Evolutionary conservation across 1,139 yeast genomes (phyloP).

Genomic region (Diutina pseudorugosa): DNA sequence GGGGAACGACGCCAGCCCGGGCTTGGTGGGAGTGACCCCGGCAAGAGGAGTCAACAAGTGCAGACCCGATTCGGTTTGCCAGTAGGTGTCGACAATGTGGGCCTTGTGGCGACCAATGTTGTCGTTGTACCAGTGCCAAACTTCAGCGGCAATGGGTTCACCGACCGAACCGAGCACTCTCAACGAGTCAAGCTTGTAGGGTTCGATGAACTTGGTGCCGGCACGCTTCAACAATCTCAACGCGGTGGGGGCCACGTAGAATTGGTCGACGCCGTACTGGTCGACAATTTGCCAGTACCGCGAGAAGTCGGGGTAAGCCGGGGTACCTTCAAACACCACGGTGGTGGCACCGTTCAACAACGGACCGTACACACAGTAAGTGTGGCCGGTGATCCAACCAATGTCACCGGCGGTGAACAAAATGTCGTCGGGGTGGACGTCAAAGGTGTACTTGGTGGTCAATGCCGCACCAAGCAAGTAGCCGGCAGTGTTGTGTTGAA

Average conservation of each 20-base stretch:
- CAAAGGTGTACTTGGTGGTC: slow-evolving; percentile 66
- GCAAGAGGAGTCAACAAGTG: slow-evolving; percentile 65
- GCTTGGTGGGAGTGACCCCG: slow-evolving; percentile 63
- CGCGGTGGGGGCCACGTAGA: slow-evolving; percentile 87
- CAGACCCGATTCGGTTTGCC: slow-evolving; percentile 80
- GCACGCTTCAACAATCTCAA: slow-evolving; percentile 62
- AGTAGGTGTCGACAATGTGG: slow-evolving; percentile 68
- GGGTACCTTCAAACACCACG: slow-evolving; percentile 78
- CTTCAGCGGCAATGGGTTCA: slow-evolving; percentile 87
- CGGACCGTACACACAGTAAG: slow-evolving; percentile 77
- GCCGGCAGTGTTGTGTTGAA: slow-evolving; percentile 70
- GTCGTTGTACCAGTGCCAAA: slow-evolving; percentile 87
- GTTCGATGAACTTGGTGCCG: slow-evolving; percentile 55
- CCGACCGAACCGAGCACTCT: slow-evolving; percentile 81
- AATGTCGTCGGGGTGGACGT: slow-evolving; percentile 58
- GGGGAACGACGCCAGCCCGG: slow-evolving; percentile 72
- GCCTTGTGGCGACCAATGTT: slow-evolving; percentile 65
- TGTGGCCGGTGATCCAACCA: slow-evolving; percentile 86
- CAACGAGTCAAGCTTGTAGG: slow-evolving; percentile 51
- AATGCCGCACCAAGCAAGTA: slow-evolving; percentile 59
- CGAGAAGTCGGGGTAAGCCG: slow-evolving; percentile 69
- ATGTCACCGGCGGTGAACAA: slow-evolving; percentile 81
- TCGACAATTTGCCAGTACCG: slow-evolving; percentile 82
- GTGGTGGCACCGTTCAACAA: slow-evolving; percentile 69
- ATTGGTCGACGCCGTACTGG: slow-evolving; percentile 64